Evolutionary conservation across 1,284 basidiomycete genomes (phyloP), one percentile per base, ranked within the genome.

Genomic region (Heterobasidion irregulare): DNA sequence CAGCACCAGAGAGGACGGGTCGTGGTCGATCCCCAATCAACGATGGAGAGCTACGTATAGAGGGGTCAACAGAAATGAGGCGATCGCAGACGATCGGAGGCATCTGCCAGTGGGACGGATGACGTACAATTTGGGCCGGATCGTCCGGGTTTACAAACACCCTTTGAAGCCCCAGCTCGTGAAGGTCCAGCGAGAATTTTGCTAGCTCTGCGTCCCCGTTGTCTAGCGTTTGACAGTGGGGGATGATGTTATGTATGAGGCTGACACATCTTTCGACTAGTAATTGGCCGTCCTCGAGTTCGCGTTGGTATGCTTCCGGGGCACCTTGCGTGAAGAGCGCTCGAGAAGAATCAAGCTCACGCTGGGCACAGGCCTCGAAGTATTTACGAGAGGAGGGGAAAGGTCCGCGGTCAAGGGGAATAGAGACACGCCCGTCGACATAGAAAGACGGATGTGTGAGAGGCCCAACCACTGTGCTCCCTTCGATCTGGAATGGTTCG

Each of bases 1-100:
- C 68, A 69, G 19, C 65, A 64, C 69, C 69, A 70, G 8, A 70
- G 57, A 16, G 69, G 69, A 35, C 64, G 62, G 2, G 64, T 64
- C 18, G 62, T 57, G 3, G 62, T 57, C 47, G 59, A 64, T 50
- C 65, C 64, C 69, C 69, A 69, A 53, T 66, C 68, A 10, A 59
- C 56, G 13, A 71, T 57, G 1, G 62, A 62, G 15, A 64, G 53
- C 66, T 67, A 47, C 2, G 45, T 2, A 6, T 8, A 18, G 33
- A 49, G n/a, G 3, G 19, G n/a, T 10, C 15, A 35, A 7, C 9
- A 19, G 15, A 8, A 56, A 6, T 0, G 13, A 16, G 33, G 7
- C 26, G 4, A 26, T 26, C 26, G 26, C 26, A 6, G 26, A 26
- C 26, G 26, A 26, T 26, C 26, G 6, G 26, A 26, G 26, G 26